Evolutionary conservation across 1,284 basidiomycete genomes (phyloP), one percentile per base, ranked within the genome.

Genomic region (Cryptococcus deneoformans): DNA sequence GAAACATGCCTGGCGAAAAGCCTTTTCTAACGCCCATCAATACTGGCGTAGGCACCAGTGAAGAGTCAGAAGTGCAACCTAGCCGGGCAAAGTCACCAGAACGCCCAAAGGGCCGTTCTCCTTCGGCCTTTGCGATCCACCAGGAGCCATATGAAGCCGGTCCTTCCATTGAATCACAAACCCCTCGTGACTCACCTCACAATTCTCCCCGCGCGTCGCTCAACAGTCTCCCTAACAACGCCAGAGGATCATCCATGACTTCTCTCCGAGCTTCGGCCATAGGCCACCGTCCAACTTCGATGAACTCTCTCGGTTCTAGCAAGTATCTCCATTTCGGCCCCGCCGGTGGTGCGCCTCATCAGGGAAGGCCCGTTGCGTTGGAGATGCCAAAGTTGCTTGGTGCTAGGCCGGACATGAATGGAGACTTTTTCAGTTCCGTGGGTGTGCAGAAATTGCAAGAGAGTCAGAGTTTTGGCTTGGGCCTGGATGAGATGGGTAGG

Each of bases 351-450:
- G 66, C 71, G 24, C 71, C 72, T 0, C 70, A 72, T 64, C 62
- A 67, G 43, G 70, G 70, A 24, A 61, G 71, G 50, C 58, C 63
- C 20, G 63, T 75, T 1, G 63, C 64, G 40, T 49, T 73, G 5
- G 59, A 67, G 48, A 69, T 75, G 68, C 73, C 73, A 6, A 56
- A 49, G 49, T 58, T 60, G 42, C 59, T 74, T 1, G 67, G 66
- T 11, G 64, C 61, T 10, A 50, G 53, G 50, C 61, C 65, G 6
- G 66, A 68, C 53, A 39, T 52, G 14, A 57, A 52, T 16, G 63
- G 58, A 6, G 68, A 70, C 52, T 66, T 63, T 55, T 63, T 66
- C 35, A 38, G 7, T 12, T 16, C 16, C 4, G 50, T 46, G 51
- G 60, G 35, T 37, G 44, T 9, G n/a, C 45, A 20, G 53, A 53